Evolutionary conservation across 2,329 filamentous ascomycete genomes (phyloP), one percentile per base, ranked within the genome.

Genomic region (Hysterium pulicare): DNA sequence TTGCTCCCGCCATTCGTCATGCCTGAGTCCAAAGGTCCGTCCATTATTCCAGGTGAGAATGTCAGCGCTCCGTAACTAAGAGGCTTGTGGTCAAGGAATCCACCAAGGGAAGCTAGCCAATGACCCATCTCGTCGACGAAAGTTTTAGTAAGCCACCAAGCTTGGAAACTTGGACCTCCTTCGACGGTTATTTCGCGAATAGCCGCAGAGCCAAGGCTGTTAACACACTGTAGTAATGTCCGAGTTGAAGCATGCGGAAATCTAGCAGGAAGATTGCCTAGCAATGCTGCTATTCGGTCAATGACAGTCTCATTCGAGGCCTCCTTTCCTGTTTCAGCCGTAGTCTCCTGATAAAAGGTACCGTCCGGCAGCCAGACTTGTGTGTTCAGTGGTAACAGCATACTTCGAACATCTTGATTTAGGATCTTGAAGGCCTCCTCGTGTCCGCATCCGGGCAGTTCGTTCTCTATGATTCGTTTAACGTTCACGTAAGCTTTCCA

Each of bases 71-170:
- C 55, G 46, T 53, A 55, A 28, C 55, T 54, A 6, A 57, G 69
- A 2, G 67, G 55, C n/a, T 42, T 50, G 32, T 75, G 73, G 23
- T 75, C 75, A 72, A 96, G 83, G 61, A 96, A 96, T 0, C 91
- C 91, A 38, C 90, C 91, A 55, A 90, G 84, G 57, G 94, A 89
- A 0, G 88, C 89, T 53, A 95, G 75, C 77, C 94, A 96, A 44
- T 86, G 78, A 38, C 90, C 82, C 87, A 95, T 94, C 70, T 97
- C 91, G 59, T 96, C 90, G 40, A 96, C 80, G 76, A 91, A 97
- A 44, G 91, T 90, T 64, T 96, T 95, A 3, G 90, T 90, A 44
- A 96, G 87, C 87, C 87, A 93, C 89, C 89, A 94, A 5, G 86
- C 84, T n/a, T 87, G 85, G 59, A 91, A 94, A 58, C 86, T 90